Conservation (phyloP, 1,284 basidiomycete genomes). For the Papiliotrema nemorosa region DNA sequence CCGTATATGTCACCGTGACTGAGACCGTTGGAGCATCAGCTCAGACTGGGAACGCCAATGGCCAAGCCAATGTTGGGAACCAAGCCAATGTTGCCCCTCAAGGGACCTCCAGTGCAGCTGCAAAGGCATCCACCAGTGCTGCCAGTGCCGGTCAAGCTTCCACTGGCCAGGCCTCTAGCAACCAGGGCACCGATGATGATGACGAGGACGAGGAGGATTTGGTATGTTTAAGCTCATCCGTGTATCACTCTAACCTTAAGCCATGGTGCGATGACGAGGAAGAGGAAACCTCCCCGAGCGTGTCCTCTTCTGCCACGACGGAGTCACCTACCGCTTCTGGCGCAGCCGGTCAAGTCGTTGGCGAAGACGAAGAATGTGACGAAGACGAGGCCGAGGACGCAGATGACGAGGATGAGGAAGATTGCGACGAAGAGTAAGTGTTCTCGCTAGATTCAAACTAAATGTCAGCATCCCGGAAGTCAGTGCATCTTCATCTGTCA, state of each 20-base stretch:
- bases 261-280: slow-evolving; percentile 4
- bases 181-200: not conserved
- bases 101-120: not conserved
- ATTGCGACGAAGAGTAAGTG: slow-evolving; percentile 9
- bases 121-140: not conserved
- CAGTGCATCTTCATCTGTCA: not conserved
- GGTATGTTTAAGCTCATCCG: not conserved
- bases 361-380: slow-evolving; percentile 1
- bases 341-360: not conserved
- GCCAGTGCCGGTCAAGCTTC: not conserved
- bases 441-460: not conserved
- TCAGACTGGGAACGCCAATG: too few relatives aligned
- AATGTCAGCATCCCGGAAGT: not conserved
- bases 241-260: not conserved
- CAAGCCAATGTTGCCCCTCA: too few relatives aligned
- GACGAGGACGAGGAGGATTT: slow-evolving; percentile 7
- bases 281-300: not conserved
- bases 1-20: slow-evolving; percentile 5
- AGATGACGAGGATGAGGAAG: slow-evolving; percentile 22
- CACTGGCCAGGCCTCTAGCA: not conserved
- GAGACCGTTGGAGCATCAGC: too few relatives aligned
- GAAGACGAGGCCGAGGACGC: slow-evolving; percentile 7
- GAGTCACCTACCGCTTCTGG: too few relatives aligned
- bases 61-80: too few relatives aligned
- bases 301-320: not conserved